Conservation (phyloP, 306 rosid species). For the Vigna hirtella region DNA sequence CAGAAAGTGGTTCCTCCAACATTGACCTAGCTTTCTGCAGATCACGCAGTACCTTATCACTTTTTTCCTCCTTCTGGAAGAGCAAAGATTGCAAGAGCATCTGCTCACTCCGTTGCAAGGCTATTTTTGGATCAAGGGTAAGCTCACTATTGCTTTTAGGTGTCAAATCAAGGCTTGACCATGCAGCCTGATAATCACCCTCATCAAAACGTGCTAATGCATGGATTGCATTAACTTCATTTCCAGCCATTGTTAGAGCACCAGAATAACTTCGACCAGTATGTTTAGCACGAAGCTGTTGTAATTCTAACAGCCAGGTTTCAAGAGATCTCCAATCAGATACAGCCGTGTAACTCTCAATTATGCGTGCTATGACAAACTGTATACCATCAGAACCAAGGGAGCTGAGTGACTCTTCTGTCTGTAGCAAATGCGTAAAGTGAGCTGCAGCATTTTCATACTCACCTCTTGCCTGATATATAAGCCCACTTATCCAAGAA, state of each 20-base stretch:
- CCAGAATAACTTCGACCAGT: constrained; percentile 91
- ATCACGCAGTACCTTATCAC: constrained; percentile 67
- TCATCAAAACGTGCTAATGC: constrained; percentile 92
- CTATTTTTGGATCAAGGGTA: constrained; percentile 90
- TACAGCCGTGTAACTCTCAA: constrained; percentile 87
- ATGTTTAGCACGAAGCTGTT: constrained; percentile 90
- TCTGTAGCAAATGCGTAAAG: constrained; percentile 79
- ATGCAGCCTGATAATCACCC: constrained; percentile 84
- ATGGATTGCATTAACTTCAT: constrained; percentile 93
- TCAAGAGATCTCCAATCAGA: constrained; percentile 96
- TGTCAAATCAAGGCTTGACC: constrained; percentile 95
- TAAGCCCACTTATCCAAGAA: constrained; percentile 89
- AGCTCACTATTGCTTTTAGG: constrained; percentile 96
- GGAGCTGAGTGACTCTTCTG: constrained; percentile 77
- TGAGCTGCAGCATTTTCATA: constrained; percentile 93
- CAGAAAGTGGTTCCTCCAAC: constrained; percentile 83
- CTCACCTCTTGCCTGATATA: constrained; percentile 85
- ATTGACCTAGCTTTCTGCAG: constrained; percentile 85
- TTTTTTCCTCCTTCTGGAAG: constrained; percentile 68
- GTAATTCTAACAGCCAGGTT: constrained; percentile 89
- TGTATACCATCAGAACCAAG: constrained; percentile 95
- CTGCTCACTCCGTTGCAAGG: constrained; percentile 97
- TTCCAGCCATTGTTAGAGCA: constrained; percentile 91
- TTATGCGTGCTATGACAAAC: constrained; percentile 84
- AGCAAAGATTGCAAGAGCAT: constrained; percentile 96